Base-by-base conservation (phyloP, 208 protist genomes). In the Phytomonas francai region DNA sequence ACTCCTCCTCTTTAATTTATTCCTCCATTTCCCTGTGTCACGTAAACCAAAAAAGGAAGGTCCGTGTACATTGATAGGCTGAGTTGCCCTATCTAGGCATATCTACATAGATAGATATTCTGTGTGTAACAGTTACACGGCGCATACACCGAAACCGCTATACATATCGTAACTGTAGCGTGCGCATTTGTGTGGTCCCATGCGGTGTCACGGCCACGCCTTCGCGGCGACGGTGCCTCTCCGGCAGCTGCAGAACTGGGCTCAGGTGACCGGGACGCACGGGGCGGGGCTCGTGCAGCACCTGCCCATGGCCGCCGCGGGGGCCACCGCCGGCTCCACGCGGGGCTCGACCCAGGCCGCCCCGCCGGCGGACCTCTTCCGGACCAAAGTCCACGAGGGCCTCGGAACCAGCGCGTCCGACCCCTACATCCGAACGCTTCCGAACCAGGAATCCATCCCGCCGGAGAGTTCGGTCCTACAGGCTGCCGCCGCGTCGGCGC, bases 351-450 rank as follows among this genome's bases (percentile, higher is more conserved):
- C 78, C 1, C 68, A 73, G 36, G 76, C 89, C 27, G 61, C 89
- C 0, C 77, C 79, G 2, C 79, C 89, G 5, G 85, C 89, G 0
- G 89, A 95, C 70, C 78, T 95, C 19, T 81, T 86, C 60, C 84
- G 79, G 30, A 93, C 87, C 0, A 77, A 79, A 27, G 79, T 93
- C 27, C 83, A 95, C 67, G 75, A 93, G 42, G 89, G 89, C 31
- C 81, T 89, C 30, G 89, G 89, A 19, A 95, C 89, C 2, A 78
- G 83, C 32, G 80, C 65, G 22, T 67, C 62, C 14, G 89, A 95
- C 63, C 89, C 89, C 1, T 95, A 95, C 74, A 11, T 77, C 12
- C 82, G 89, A 36, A 92, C 85, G 14, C 75, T 93, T 51, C 87
- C 86, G 0, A 95, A 95, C 61, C 68, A 83, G 45, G 74, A 70